A percentile compares a stretch with the other conserved stretches of the same genome.
Evolutionary conservation across 1,284 basidiomycete species (phyloP).

Genomic region (Leccinum subrobustum): DNA sequence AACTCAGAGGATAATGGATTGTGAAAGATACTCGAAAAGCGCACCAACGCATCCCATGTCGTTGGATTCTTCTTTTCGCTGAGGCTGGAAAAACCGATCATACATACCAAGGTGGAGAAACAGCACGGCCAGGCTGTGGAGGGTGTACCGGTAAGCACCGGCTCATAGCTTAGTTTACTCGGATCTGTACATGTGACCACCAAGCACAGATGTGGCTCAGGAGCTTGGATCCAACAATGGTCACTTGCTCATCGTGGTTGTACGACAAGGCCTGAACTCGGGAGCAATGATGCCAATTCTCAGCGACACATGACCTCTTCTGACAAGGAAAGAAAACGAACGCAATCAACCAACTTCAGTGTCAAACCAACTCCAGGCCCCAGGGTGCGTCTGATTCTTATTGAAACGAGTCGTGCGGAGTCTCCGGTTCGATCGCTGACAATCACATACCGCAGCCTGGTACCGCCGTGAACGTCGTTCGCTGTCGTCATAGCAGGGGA

Average conservation of each 20-base stretch:
- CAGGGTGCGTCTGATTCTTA: background rate
- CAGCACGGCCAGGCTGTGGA: too few relatives aligned
- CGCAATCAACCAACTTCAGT: background rate
- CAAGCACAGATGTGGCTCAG: background rate
- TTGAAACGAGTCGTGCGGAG: background rate
- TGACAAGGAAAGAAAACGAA: background rate
- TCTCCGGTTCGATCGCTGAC: background rate
- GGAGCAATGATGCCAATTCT: background rate
- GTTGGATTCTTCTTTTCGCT: too few relatives aligned
- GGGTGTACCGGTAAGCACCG: background rate
- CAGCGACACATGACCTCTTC: background rate
- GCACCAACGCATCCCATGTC: too few relatives aligned
- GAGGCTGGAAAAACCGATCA: too few relatives aligned
- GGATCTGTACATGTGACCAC: background rate
- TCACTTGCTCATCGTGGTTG: background rate
- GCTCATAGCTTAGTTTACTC: background rate
- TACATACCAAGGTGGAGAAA: too few relatives aligned
- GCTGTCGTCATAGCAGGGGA: background rate
- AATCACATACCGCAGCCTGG: background rate
- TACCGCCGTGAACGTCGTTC: background rate
- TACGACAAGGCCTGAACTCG: background rate
- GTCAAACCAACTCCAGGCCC: too few relatives aligned
- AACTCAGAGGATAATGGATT: too few relatives aligned
- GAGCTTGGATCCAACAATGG: background rate
- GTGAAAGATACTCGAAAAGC: too few relatives aligned